phyloP scores from a whole-genome alignment of 768 basidiomycete species.

The Auricularia sp. region DNA sequence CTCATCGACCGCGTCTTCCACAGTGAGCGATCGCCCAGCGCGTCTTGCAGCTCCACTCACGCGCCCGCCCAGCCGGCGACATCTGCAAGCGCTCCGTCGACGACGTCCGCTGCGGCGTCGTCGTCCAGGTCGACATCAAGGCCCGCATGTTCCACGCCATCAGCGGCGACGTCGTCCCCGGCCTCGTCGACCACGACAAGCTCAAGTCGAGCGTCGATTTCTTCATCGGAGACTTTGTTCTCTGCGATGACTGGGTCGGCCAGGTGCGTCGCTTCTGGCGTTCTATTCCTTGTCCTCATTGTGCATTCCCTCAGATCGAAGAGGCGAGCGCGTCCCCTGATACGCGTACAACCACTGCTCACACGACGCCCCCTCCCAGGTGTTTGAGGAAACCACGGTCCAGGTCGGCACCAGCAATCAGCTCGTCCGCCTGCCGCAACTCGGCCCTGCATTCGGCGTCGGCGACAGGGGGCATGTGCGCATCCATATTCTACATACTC shows the following conservation, averaged over 20 bases:
- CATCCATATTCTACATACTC: slow-evolving; percentile 1
- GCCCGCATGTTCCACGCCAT: slow-evolving; percentile 70
- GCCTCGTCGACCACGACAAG: slow-evolving; percentile 53
- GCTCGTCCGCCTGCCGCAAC: slow-evolving; percentile 64
- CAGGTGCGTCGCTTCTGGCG: slow-evolving; percentile 39
- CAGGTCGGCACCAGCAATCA: slow-evolving; percentile 47
- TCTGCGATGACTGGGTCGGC: slow-evolving; percentile 80
- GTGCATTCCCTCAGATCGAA: slow-evolving; percentile 40
- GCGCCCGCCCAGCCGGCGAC: slow-evolving; percentile 40
- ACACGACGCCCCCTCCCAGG: slow-evolving; percentile 29
- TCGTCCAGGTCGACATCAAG: slow-evolving; percentile 50
- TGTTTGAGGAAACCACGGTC: slow-evolving; percentile 74
- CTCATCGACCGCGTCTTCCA: slow-evolving; percentile 19
- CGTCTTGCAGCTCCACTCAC: background rate
- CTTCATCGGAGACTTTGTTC: slow-evolving; percentile 73
- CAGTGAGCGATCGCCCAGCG: background rate
- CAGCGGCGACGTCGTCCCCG: slow-evolving; percentile 44
- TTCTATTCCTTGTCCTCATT: background rate
- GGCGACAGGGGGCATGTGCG: slow-evolving; percentile 69
- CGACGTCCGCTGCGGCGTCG: slow-evolving; percentile 65
- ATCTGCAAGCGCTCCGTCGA: slow-evolving; percentile 70
- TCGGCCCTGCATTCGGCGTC: slow-evolving; percentile 62
- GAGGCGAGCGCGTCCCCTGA: slow-evolving; percentile 42
- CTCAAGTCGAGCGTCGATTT: slow-evolving; percentile 48
- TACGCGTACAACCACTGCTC: background rate